Percentiles rank a stretch among this genome's conserved stretches.
Conservation (phyloP, 805 yeast genomes). For the Candida sithepensis region DNA sequence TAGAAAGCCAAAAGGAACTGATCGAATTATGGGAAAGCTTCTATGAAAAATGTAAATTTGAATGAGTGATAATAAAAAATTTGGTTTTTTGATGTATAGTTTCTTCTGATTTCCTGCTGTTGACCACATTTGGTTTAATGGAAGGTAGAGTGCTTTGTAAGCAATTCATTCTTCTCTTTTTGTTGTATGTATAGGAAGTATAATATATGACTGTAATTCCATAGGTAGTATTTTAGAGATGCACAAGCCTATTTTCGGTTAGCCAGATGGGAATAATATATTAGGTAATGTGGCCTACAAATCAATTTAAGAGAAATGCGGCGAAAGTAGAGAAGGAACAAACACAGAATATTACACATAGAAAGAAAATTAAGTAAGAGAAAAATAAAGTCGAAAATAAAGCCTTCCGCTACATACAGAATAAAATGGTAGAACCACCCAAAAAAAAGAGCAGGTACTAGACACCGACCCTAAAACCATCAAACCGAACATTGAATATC, state of each 20-base stretch:
- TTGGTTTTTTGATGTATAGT: background rate
- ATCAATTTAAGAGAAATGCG: no score
- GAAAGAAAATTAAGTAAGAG: background rate
- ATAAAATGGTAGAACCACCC: background rate
- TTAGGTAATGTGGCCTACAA: no score
- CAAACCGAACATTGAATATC: no score
- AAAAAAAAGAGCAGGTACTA: background rate
- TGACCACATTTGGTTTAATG: background rate
- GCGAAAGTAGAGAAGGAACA: no score
- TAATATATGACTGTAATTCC: conserved; percentile 1
- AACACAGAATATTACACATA: no score
- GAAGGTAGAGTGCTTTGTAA: background rate
- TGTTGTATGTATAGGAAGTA: background rate
- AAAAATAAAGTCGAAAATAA: no score
- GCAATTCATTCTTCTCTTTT: background rate
- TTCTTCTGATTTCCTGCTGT: background rate
- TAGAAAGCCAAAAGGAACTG: conserved; percentile 90
- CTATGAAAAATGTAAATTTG: conserved; percentile 49
- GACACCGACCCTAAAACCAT: no score
- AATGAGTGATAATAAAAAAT: conserved; percentile 1
- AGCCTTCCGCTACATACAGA: background rate
- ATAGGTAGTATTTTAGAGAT: background rate
- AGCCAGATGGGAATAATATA: background rate
- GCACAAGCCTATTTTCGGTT: no score
- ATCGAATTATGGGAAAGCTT: conserved; percentile 88